Conservation (phyloP, 768 basidiomycete species). For the Leccinum rimulosum region DNA sequence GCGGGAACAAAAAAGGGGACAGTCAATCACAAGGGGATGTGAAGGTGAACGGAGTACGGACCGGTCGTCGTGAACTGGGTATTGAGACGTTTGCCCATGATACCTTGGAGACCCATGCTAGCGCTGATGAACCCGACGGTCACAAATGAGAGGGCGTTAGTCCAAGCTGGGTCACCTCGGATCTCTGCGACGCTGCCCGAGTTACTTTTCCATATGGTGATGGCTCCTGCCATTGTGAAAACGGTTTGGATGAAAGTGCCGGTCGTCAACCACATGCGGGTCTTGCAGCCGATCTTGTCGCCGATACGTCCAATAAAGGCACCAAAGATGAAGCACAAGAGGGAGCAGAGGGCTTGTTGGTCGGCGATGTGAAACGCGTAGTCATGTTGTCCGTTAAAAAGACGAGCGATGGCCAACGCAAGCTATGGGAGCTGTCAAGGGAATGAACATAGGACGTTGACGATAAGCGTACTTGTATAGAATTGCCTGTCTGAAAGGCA, state of each 20-base stretch:
- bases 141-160: conserved; percentile 60
- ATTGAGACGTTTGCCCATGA: conserved; percentile 77
- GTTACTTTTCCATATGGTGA: conserved; percentile 69
- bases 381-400: conserved; percentile 60
- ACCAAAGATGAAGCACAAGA: conserved; percentile 73
- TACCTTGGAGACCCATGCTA: conserved; percentile 78
- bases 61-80: conserved; percentile 79
- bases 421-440: conserved; percentile 43
- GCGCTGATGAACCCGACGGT: conserved; percentile 77
- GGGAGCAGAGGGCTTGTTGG: conserved; percentile 78
- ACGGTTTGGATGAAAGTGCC: conserved; percentile 75
- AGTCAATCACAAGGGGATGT: neutral
- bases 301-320: conserved; percentile 81
- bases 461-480: conserved; percentile 48
- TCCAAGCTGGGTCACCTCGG: conserved; percentile 71
- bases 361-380: conserved; percentile 74
- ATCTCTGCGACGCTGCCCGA: conserved; percentile 50
- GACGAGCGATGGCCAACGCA: conserved; percentile 74
- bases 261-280: conserved; percentile 68
- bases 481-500: conserved; percentile 82
- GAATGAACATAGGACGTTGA: neutral
- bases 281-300: conserved; percentile 72
- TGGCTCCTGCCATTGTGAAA: conserved; percentile 69
- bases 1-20: neutral
- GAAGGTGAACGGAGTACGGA: conserved; percentile 31